Conservation (phyloP, 805 yeast genomes). For the Candida silvatica region DNA sequence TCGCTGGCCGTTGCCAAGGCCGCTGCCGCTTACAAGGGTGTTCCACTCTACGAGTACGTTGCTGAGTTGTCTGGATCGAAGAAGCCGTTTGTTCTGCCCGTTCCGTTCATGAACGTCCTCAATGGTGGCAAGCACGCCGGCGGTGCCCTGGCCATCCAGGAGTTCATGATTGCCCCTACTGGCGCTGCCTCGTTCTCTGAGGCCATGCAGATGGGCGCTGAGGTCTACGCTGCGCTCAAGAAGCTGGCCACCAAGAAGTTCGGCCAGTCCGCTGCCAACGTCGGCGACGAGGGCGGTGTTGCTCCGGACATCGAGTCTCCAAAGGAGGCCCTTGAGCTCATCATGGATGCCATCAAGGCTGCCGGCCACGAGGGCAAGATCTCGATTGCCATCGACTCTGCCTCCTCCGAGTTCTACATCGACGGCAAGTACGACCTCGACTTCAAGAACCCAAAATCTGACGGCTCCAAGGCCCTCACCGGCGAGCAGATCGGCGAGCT, state of each 20-base stretch:
- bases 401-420: conserved; percentile 95
- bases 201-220: conserved; percentile 94
- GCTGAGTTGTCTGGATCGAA: conserved; percentile 71
- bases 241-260: conserved; percentile 85
- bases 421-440: conserved; percentile 97
- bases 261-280: conserved; percentile 98
- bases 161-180: conserved; percentile 97
- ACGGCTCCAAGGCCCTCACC: conserved; percentile 82
- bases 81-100: conserved; percentile 90
- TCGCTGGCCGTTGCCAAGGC: conserved; percentile 96
- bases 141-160: conserved; percentile 98
- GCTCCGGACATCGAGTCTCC: conserved; percentile 96
- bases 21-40: conserved; percentile 92
- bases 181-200: conserved; percentile 87
- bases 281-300: conserved; percentile 99
- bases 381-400: conserved; percentile 90
- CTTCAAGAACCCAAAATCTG: conserved; percentile 95
- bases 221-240: conserved; percentile 96
- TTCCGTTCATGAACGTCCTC: conserved; percentile 97
- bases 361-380: conserved; percentile 95
- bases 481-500: conserved; percentile 81
- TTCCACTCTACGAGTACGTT: conserved; percentile 90
- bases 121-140: conserved; percentile 99
- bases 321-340: conserved; percentile 94
- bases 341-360: conserved; percentile 76